phyloP scores from a whole-genome alignment of 75 land plant species.

The Cryptomeria japonica region DNA sequence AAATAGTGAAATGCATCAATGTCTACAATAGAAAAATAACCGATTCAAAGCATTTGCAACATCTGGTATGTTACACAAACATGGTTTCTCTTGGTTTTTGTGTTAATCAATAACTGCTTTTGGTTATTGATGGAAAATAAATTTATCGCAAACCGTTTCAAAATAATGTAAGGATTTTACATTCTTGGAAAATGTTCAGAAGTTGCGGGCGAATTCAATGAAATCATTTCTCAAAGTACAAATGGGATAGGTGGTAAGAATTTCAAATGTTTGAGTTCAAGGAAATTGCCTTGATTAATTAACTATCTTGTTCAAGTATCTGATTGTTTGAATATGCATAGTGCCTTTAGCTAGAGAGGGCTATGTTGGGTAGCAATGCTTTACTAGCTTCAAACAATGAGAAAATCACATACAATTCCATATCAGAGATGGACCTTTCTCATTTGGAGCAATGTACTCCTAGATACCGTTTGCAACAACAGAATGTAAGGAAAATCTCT shows the following conservation, averaged over 20 bases:
- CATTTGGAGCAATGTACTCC: conserved; percentile 86
- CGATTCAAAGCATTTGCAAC: conserved; percentile 56
- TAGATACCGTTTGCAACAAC: conserved; percentile 88
- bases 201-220: conserved; percentile 81
- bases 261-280: not conserved
- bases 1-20: conserved; percentile 82
- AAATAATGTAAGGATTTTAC: conserved; percentile 13
- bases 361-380: conserved; percentile 38
- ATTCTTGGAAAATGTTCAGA: conserved; percentile 80
- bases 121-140: not conserved
- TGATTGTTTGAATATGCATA: too few relatives aligned
- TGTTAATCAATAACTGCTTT: not conserved
- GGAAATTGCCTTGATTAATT: not conserved
- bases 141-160: not conserved
- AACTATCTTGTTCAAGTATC: too few relatives aligned
- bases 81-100: not conserved
- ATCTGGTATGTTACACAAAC: conserved; percentile 44
- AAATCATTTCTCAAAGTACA: conserved; percentile 49
- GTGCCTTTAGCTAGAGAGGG: too few relatives aligned
- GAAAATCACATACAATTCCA: conserved; percentile 68
- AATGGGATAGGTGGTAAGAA: conserved; percentile 72
- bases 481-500: conserved; percentile 62
- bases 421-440: conserved; percentile 91
- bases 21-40: conserved; percentile 77
- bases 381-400: conserved; percentile 47